Evolutionary conservation across 2,329 filamentous ascomycete genomes (phyloP).

Genomic region (Alternaria novae-zelandiae): DNA sequence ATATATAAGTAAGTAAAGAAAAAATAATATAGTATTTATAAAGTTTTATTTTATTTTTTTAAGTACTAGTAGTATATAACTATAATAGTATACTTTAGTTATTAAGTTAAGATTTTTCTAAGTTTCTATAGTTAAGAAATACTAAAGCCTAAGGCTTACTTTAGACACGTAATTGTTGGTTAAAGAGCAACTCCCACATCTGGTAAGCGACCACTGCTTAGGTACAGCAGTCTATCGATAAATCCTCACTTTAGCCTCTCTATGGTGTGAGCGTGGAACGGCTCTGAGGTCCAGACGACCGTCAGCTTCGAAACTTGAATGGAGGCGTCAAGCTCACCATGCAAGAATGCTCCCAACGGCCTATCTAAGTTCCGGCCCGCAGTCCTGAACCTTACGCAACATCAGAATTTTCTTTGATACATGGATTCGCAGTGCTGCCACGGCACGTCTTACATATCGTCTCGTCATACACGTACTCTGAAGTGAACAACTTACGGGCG

Average conservation of each 20-base stretch:
- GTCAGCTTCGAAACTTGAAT: background rate
- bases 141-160: too few species aligned
- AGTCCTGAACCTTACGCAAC: background rate
- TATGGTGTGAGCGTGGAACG: background rate
- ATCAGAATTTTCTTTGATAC: background rate
- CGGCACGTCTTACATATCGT: background rate
- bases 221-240: background rate
- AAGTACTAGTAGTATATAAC: too few species aligned
- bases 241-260: background rate
- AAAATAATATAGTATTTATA: too few species aligned
- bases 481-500: background rate
- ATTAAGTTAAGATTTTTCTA: too few species aligned
- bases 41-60: too few species aligned
- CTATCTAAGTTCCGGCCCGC: conserved; percentile 2
- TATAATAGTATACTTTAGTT: too few species aligned
- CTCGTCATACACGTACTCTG: background rate
- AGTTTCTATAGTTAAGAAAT: too few species aligned
- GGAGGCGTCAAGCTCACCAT: background rate
- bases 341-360: background rate
- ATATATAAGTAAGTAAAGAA: too few species aligned
- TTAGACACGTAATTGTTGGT: background rate
- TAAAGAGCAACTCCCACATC: background rate
- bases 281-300: background rate
- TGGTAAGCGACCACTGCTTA: background rate
- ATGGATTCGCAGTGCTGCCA: background rate